Evolutionary conservation across 768 basidiomycete genomes (phyloP), one percentile per base, ranked within the genome.

Genomic region (Amylocystis lapponica): DNA sequence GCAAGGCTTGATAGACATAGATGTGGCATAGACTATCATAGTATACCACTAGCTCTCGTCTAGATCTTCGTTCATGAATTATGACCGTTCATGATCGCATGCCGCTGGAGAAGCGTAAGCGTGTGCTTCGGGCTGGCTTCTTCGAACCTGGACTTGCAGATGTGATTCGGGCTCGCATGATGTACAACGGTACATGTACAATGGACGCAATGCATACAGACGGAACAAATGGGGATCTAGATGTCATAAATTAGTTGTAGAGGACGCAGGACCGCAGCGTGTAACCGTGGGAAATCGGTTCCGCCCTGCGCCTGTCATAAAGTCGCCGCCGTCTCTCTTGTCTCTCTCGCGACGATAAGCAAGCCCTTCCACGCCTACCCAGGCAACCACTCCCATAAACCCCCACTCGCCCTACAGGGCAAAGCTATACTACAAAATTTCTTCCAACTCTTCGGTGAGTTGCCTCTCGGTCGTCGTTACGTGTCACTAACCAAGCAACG

Each of bases 321-420:
- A 40, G 33, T 32, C 43, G 36, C 36, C 20, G 35, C 22, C 26
- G 12, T 30, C 32, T 34, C 19, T n/a, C n/a, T n/a, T n/a, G 43
- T 56, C 51, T 46, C 53, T 55, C 56, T 55, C 60, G 55, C 72
- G 64, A 70, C 63, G 58, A 65, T 65, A 66, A 69, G 66, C 69
- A 62, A 66, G 56, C 61, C 55, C 64, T 65, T 68, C 63, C 71
- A 71, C 71, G 72, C 72, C 72, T 71, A 62, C 57, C 69, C 55
- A 74, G 73, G 73, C 73, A 75, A 65, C 58, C 74, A 74, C 74
- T 67, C 67, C 69, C 70, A 71, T 71, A 62, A 68, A 60, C 59
- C 67, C 80, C 72, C 86, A 88, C 85, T 80, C 71, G 86, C 86
- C 86, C 86, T 70, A 74, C 86, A 85, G 84, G 86, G 86, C 85